A percentile compares a stretch with the other conserved stretches of the same genome.
phyloP scores from a whole-genome alignment of 176 grass and related monocot genomes.

The Otatea glauca region DNA sequence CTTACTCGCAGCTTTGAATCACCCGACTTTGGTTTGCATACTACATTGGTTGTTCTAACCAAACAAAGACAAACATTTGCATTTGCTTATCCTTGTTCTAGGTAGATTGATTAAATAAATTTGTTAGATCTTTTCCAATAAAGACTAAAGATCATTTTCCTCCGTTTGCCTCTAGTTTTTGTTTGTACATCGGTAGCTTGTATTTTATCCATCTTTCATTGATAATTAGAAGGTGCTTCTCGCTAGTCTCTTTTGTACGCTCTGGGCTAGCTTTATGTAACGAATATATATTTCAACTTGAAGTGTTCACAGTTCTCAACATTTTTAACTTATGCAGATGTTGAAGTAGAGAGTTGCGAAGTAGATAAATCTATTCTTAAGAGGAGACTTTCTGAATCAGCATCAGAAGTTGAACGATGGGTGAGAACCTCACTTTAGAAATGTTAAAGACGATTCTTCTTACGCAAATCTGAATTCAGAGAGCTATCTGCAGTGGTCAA shows the following conservation, averaged over 20 bases:
- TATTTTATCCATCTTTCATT: background rate
- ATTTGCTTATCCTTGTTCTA: too few species aligned
- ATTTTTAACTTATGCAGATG: constrained; percentile 57
- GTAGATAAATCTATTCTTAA: constrained; percentile 74
- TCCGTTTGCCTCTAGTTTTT: background rate
- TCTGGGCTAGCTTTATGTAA: background rate
- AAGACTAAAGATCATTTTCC: background rate
- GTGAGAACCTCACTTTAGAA: constrained; percentile 50
- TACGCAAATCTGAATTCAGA: background rate
- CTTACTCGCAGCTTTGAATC: too few species aligned
- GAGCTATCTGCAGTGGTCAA: constrained; percentile 9
- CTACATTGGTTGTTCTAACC: too few species aligned
- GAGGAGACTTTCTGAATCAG: constrained; percentile 89
- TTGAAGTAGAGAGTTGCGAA: constrained; percentile 67
- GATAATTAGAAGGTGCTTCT: background rate
- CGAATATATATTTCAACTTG: background rate
- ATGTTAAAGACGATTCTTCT: background rate
- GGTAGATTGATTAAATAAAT: constrained; percentile 5
- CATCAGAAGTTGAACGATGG: constrained; percentile 87
- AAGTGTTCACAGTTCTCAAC: constrained; percentile 4
- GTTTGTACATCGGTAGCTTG: background rate
- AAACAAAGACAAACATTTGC: too few species aligned
- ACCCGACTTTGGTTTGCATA: too few species aligned
- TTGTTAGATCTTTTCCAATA: background rate
- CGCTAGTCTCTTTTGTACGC: background rate